These are phyloP conservation scores for Cetradonia linearis DNA, from an alignment of 495 filamentous ascomycete genomes.

Conservation along the genomic window DNA sequence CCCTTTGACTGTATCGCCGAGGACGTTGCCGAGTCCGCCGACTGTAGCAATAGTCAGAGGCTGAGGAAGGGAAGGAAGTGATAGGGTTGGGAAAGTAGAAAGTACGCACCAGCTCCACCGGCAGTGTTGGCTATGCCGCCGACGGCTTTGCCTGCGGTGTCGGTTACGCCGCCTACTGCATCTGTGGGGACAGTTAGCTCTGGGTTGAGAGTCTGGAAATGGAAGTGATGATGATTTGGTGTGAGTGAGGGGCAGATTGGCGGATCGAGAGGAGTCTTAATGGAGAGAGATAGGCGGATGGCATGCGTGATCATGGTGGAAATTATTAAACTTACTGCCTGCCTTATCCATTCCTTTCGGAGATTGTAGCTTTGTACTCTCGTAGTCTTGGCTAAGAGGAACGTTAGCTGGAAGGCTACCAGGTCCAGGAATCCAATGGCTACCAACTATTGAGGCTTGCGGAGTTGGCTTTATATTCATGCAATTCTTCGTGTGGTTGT, in stretches of 20 bases:
- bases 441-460: neutral
- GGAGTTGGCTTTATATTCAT: too few species aligned
- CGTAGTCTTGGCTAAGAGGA: neutral
- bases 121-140: constrained; percentile 12
- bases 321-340: constrained; percentile 6
- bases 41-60: neutral
- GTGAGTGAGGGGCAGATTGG: neutral
- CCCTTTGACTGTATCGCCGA: constrained; percentile 10
- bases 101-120: constrained; percentile 4
- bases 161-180: constrained; percentile 3
- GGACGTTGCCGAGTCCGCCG: constrained; percentile 13
- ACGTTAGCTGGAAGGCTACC: neutral
- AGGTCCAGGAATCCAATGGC: neutral
- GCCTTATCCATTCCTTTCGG: neutral
- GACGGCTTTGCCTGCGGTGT: constrained; percentile 7
- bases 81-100: neutral
- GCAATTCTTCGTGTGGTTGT: neutral
- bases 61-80: too few species aligned
- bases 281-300: neutral
- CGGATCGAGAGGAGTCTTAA: neutral
- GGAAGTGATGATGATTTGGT: neutral
- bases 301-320: neutral
- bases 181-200: neutral
- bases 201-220: neutral
- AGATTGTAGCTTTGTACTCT: neutral